Conservation (phyloP, 1,284 basidiomycete genomes). For the Cutaneotrichosporon cutaneum region DNA sequence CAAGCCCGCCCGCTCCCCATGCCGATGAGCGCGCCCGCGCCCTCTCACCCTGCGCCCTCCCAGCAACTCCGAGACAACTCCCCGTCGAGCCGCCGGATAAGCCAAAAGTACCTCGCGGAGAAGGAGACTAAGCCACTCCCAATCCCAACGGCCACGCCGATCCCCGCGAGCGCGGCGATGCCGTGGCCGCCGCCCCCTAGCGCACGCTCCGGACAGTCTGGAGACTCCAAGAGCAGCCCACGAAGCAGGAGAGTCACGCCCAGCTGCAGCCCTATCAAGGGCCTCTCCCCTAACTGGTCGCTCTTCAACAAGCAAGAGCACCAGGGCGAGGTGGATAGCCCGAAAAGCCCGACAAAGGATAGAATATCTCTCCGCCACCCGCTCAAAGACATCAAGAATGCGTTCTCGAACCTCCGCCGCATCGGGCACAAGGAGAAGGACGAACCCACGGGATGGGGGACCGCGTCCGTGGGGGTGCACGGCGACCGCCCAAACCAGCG, state of each 20-base stretch:
- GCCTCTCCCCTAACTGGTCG: constrained; percentile 22
- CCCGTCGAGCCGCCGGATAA: constrained; percentile 2
- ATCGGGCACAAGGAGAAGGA: constrained; percentile 33
- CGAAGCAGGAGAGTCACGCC: background rate
- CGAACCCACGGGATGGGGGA: constrained; percentile 16
- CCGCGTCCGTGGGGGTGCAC: constrained; percentile 17
- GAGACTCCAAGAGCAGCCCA: background rate
- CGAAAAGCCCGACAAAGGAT: background rate
- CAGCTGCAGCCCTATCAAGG: background rate
- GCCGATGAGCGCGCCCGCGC: background rate
- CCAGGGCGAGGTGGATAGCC: constrained; percentile 1
- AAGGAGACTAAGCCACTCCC: constrained; percentile 42
- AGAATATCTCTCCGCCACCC: constrained; percentile 20
- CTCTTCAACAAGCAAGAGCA: constrained; percentile 25
- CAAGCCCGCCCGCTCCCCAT: background rate
- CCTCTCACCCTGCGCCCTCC: background rate
- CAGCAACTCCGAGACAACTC: background rate
- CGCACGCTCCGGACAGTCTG: background rate
- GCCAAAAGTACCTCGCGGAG: constrained; percentile 29
- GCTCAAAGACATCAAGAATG: constrained; percentile 43
- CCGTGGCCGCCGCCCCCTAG: constrained; percentile 15
- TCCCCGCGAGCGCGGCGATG: constrained; percentile 23
- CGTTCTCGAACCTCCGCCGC: constrained; percentile 38
- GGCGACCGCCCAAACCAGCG: constrained; percentile 7
- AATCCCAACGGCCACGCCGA: constrained; percentile 28